These are phyloP conservation scores for Nyctanthes arbortristis DNA, from an alignment of 257 asterid species.

Conservation along the genomic window DNA sequence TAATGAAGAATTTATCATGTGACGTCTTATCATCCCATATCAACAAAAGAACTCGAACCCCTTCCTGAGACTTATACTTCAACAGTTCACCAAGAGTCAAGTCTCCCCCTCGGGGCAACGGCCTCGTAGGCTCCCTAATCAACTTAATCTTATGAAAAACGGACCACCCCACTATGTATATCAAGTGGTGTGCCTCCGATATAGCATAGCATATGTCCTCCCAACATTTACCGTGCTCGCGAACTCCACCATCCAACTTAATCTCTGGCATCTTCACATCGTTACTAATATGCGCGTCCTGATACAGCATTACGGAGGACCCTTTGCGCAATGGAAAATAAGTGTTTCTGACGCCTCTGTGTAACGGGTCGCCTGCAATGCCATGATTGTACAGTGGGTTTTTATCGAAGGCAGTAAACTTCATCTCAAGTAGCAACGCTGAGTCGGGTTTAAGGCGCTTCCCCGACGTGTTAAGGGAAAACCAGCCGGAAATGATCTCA, in stretches of 20 bases:
- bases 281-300: conserved; percentile 71
- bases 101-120: conserved; percentile 84
- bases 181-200: conserved; percentile 84
- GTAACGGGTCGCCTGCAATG: conserved; percentile 63
- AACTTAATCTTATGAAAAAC: conserved; percentile 71
- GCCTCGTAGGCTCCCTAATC: conserved; percentile 70
- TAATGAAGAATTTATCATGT: conserved; percentile 58
- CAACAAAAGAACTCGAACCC: conserved; percentile 85
- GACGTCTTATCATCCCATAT: conserved; percentile 98
- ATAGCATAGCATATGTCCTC: conserved; percentile 87
- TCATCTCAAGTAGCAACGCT: conserved; percentile 52
- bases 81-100: conserved; percentile 84
- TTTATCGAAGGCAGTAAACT: conserved; percentile 50
- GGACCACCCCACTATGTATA: conserved; percentile 93
- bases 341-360: conserved; percentile 56
- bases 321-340: conserved; percentile 86
- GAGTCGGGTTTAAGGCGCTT: conserved; percentile 60
- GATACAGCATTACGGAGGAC: conserved; percentile 67
- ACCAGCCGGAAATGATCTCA: conserved; percentile 48
- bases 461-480: conserved; percentile 37
- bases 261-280: conserved; percentile 48
- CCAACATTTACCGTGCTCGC: conserved; percentile 65
- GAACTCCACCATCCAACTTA: conserved; percentile 58
- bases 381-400: conserved; percentile 64
- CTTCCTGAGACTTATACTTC: conserved; percentile 92